Evolutionary conservation across 306 rosid species (phyloP).

Genomic region (Trifolium pratense): DNA sequence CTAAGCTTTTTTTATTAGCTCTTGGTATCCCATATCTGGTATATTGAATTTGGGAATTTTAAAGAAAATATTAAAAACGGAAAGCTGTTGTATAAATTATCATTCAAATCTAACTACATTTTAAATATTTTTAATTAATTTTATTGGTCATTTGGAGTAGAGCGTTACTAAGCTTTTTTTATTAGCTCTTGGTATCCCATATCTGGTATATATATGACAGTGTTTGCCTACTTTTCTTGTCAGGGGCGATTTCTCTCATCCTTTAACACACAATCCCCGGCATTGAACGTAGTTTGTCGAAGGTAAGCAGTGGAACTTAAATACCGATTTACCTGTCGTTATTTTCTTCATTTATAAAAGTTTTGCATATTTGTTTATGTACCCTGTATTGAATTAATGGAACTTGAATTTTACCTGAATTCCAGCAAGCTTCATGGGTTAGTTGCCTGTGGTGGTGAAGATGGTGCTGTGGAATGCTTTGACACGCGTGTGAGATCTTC

Average conservation of each 20-base stretch:
- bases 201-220: background rate
- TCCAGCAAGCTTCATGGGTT: conserved; percentile 88
- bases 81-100: conserved; percentile 15
- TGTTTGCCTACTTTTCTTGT: conserved; percentile 36
- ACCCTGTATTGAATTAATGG: conserved; percentile 34
- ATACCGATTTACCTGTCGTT: conserved; percentile 35
- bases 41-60: background rate
- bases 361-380: conserved; percentile 22
- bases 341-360: conserved; percentile 37
- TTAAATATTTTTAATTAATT: conserved; percentile 9
- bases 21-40: conserved; percentile 5
- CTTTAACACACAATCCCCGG: conserved; percentile 80
- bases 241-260: conserved; percentile 92
- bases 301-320: conserved; percentile 58
- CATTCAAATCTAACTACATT: conserved; percentile 15
- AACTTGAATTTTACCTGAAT: conserved; percentile 40
- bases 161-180: conserved; percentile 14
- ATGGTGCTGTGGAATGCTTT: conserved; percentile 94
- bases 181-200: conserved; percentile 19
- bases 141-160: conserved; percentile 21
- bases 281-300: conserved; percentile 85
- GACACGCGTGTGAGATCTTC: conserved; percentile 84
- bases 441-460: conserved; percentile 97
- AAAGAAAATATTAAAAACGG: conserved; percentile 3
- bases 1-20: conserved; percentile 20